Evolutionary conservation across 345 rosid genomes (phyloP).

Genomic region (Eutrema yunnanense): DNA sequence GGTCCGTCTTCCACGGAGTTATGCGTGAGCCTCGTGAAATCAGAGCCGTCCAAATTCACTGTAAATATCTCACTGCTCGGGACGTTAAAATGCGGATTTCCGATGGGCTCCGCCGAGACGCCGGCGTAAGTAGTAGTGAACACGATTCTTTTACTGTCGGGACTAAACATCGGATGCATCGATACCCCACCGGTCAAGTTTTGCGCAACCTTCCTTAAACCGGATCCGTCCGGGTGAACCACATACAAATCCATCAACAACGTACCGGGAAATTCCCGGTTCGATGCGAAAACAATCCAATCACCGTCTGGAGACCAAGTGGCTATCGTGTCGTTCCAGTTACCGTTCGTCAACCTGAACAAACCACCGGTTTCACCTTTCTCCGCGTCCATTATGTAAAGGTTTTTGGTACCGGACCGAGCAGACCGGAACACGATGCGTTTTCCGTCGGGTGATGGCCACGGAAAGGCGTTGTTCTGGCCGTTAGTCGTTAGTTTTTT

Average conservation of each 20-base stretch:
- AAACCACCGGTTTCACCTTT: slow-evolving; percentile 61
- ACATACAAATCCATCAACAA: slow-evolving; percentile 59
- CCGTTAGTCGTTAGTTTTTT: slow-evolving; percentile 59
- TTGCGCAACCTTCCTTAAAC: slow-evolving; percentile 50
- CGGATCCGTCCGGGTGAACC: slow-evolving; percentile 79
- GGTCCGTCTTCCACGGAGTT: slow-evolving; percentile 87
- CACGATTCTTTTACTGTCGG: slow-evolving; percentile 57
- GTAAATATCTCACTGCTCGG: slow-evolving; percentile 83
- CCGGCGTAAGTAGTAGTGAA: slow-evolving; percentile 67
- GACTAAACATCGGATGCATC: slow-evolving; percentile 77
- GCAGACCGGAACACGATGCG: slow-evolving; percentile 70
- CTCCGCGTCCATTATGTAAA: slow-evolving; percentile 71
- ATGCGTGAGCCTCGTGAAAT: slow-evolving; percentile 63
- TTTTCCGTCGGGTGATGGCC: slow-evolving; percentile 81
- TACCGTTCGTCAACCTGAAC: slow-evolving; percentile 56
- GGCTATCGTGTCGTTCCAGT: slow-evolving; percentile 86
- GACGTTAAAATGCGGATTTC: slow-evolving; percentile 62
- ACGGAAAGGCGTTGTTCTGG: slow-evolving; percentile 73
- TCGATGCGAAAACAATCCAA: slow-evolving; percentile 75
- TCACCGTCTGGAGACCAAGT: slow-evolving; percentile 81
- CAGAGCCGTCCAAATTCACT: slow-evolving; percentile 69
- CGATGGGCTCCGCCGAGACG: slow-evolving; percentile 81
- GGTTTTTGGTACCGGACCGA: slow-evolving; percentile 64
- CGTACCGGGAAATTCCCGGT: slow-evolving; percentile 56
- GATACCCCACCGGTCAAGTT: slow-evolving; percentile 51